Evolutionary conservation across 305 asterid genomes (phyloP).

Genomic region (Rubia balearica): DNA sequence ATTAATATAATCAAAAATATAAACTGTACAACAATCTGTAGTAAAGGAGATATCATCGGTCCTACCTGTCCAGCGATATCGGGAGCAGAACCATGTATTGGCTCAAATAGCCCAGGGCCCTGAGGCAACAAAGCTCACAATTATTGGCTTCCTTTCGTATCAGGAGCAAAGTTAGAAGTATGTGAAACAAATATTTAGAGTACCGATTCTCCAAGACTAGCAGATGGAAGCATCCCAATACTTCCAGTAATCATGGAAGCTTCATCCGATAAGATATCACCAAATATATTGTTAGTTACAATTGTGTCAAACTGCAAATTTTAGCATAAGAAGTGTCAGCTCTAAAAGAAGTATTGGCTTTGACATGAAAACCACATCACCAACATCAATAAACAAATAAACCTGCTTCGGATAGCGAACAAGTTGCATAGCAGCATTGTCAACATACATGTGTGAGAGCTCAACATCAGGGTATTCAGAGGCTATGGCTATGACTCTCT

Average conservation of each 20-base stretch:
- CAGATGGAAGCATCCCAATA: slow-evolving; percentile 98
- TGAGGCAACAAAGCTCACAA: slow-evolving; percentile 17
- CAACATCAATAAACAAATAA: slow-evolving; percentile 7
- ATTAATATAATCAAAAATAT: background rate
- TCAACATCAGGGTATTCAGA: slow-evolving; percentile 87
- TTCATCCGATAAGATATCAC: slow-evolving; percentile 94
- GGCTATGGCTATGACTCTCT: slow-evolving; percentile 53
- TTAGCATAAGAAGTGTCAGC: slow-evolving; percentile 15
- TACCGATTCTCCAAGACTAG: slow-evolving; percentile 89
- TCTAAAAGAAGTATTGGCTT: slow-evolving; percentile 12
- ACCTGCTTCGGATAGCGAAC: slow-evolving; percentile 97
- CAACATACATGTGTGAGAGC: slow-evolving; percentile 94
- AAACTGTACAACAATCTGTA: background rate
- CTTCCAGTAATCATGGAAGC: slow-evolving; percentile 99
- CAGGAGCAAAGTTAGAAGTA: background rate
- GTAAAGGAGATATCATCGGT: background rate
- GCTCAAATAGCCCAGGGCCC: slow-evolving; percentile 98
- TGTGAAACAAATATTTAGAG: background rate
- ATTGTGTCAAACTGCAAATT: slow-evolving; percentile 88
- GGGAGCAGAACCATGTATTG: slow-evolving; percentile 98
- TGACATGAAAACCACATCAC: slow-evolving; percentile 12
- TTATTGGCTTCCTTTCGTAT: background rate
- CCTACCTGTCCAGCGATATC: slow-evolving; percentile 98
- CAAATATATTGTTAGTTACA: slow-evolving; percentile 91
- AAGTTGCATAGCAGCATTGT: slow-evolving; percentile 98